A percentile compares a stretch with the other conserved stretches of the same genome.
These are phyloP conservation scores for Raffaelea arxii DNA, from an alignment of 2,329 filamentous ascomycete genomes.

Conservation along the genomic window DNA sequence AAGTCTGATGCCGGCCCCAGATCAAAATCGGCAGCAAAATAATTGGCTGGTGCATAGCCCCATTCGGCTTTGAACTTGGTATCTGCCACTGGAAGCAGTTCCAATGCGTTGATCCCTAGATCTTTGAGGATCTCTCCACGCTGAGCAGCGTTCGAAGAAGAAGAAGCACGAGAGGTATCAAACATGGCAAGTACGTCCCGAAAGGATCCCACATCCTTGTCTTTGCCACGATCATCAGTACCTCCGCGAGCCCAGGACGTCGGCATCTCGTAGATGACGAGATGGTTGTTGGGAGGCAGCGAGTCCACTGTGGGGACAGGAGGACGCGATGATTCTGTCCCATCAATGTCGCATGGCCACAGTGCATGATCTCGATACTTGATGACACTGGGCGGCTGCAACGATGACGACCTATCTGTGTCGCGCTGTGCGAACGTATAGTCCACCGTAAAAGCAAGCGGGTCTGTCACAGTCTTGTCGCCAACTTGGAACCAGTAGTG, in stretches of 20 bases:
- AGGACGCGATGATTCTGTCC: conserved; percentile 7
- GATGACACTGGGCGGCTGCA: conserved; percentile 15
- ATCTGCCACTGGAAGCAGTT: conserved; percentile 16
- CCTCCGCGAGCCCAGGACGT: conserved; percentile 14
- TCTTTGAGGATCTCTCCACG: conserved; percentile 12
- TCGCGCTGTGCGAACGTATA: conserved; percentile 8
- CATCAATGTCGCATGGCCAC: conserved; percentile 13
- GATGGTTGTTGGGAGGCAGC: conserved; percentile 15
- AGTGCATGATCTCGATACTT: conserved; percentile 12
- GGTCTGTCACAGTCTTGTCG: conserved; percentile 13
- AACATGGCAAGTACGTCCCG: conserved; percentile 15
- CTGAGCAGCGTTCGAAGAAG: too few species aligned
- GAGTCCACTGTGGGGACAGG: not conserved
- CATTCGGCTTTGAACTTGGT: conserved; percentile 13
- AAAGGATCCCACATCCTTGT: conserved; percentile 15
- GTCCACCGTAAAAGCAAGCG: conserved; percentile 16
- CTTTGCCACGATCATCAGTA: conserved; percentile 6
- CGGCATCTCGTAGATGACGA: conserved; percentile 18
- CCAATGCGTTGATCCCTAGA: conserved; percentile 17
- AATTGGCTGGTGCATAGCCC: conserved; percentile 17
- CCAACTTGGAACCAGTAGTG: conserved; percentile 15
- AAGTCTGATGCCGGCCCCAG: conserved; percentile 14
- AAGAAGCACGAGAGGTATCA: too few species aligned
- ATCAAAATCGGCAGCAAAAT: conserved; percentile 15
- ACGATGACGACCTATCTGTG: conserved; percentile 5